Evolutionary conservation across 305 asterid species (phyloP), one percentile per base, ranked within the genome.

Genomic region (Fraxinus greggii): DNA sequence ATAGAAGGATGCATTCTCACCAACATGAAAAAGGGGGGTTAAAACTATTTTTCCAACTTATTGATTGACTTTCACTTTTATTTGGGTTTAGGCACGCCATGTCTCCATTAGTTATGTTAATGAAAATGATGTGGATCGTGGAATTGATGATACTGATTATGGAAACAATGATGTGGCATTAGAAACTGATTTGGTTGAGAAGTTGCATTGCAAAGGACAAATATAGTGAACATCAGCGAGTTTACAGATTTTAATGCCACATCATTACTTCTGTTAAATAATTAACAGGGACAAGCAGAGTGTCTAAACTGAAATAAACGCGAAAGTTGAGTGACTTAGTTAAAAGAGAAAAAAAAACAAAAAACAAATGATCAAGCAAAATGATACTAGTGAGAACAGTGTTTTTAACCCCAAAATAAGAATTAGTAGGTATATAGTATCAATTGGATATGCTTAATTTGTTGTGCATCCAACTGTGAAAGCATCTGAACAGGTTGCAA

Each of bases 401-500:
- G 38, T 4, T 65, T 12, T 65, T 26, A 65, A 13, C 35, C n/a
- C 35, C 35, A 24, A 79, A 61, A 65, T 3, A 26, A 65, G 21
- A 32, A 29, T n/a, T 74, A 17, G 29, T 61, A 4, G 19, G 54
- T 2, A 42, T 42, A 48, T 48, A 38, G 78, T 29, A 45, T 77
- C 35, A 15, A 54, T 12, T 67, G 74, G 36, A 67, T 13, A 0
- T 67, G 74, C 21, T 24, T 63, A 63, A 24, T 63, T 63, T 63
- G 33, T 23, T 9, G 15, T 24, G n/a, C 24, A 26, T 9, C 72
- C 9, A 90, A 96, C 99, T 0, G 98, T 93, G 91, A 90, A 91
- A 89, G 94, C 99, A 88, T 96, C 98, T 1, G 99, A 92, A 84
- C 93, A 86, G 24, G 99, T 96, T 42, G 99, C 99, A 79, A 93